A percentile compares a stretch with the other conserved stretches of the same genome.
Evolutionary conservation across 192 early-diverging fungal species (phyloP).

Genomic region (Coemansia sp.): DNA sequence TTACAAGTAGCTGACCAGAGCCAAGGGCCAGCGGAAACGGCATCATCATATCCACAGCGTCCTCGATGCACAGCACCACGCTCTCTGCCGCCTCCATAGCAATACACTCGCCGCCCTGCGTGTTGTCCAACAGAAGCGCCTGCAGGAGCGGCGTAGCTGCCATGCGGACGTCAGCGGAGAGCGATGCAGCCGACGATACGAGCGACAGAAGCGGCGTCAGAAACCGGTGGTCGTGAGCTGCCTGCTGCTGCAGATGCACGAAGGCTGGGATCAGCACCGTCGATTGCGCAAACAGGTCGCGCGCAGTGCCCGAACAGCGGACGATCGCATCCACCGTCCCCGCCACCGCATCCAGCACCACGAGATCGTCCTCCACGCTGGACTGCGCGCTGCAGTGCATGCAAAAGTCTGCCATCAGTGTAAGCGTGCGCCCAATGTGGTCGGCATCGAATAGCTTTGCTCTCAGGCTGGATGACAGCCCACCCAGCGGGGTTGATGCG

Average conservation of each 20-base stretch:
- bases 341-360: constrained; percentile 18
- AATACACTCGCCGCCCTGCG: background rate
- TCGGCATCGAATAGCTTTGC: constrained; percentile 41
- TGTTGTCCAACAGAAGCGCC: background rate
- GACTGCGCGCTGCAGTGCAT: constrained; percentile 23
- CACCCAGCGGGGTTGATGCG: constrained; percentile 8
- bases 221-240: constrained; percentile 33
- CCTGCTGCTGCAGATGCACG: constrained; percentile 19
- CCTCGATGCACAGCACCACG: constrained; percentile 38
- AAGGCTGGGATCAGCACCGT: constrained; percentile 21
- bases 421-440: constrained; percentile 37
- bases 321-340: constrained; percentile 21
- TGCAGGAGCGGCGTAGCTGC: constrained; percentile 6
- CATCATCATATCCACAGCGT: constrained; percentile 26
- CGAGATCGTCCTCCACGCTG: background rate
- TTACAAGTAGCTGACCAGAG: too few relatives aligned
- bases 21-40: constrained; percentile 11
- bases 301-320: background rate
- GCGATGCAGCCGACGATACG: constrained; percentile 4
- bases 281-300: constrained; percentile 8
- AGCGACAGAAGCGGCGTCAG: constrained; percentile 23
- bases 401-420: constrained; percentile 35
- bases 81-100: constrained; percentile 28
- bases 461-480: constrained; percentile 20
- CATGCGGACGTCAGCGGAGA: background rate